Base-by-base conservation (phyloP, 768 basidiomycete species). In the Boletus subparvulus region DNA sequence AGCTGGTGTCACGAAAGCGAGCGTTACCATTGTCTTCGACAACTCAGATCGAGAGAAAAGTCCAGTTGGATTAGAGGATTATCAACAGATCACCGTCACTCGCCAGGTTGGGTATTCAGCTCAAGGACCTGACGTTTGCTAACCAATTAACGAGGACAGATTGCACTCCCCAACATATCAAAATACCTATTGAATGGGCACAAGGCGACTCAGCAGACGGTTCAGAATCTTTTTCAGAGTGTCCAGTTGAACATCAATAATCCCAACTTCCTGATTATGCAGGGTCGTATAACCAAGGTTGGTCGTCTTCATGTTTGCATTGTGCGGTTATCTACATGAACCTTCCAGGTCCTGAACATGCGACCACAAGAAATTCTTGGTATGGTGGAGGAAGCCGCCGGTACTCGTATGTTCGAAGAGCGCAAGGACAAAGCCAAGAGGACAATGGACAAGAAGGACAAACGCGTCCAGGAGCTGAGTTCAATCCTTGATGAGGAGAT, bases 241-340 rank as follows among this genome's bases (percentile, higher is more conserved):
- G 95, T 99, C 1, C 94, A 97, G 71, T 83, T 99, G 61, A 98
- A 98, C 69, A 98, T 99, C 81, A 99, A 98, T 75, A 98, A 98
- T 73, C 97, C 97, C 43, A 98, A 98, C 71, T 98, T 98, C 77
- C 81, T 99, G 56, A 98, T 98, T 71, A 98, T 98, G 96, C 97
- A 99, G 74, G 96, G 97, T 30, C 92, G 95, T 48, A 99, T 99
- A 69, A 99, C 97, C 12, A 99, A 98, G 78, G 95, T 90, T 33
- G 40, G 73, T 63, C 26, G 21, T 11, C 40, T 47, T 41, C 45
- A 13, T 10, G 52, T 52, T 46, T 12, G 37, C 14, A 16, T 21
- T 37, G 9, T 24, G 11, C 17, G 39, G 17, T 50, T 60, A 21
- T 46, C 17, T 32, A 39, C 49, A 19, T 41, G 17, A 30, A 19